phyloP scores from a whole-genome alignment of 768 basidiomycete genomes.

The Leucogyrophana mollusca region DNA sequence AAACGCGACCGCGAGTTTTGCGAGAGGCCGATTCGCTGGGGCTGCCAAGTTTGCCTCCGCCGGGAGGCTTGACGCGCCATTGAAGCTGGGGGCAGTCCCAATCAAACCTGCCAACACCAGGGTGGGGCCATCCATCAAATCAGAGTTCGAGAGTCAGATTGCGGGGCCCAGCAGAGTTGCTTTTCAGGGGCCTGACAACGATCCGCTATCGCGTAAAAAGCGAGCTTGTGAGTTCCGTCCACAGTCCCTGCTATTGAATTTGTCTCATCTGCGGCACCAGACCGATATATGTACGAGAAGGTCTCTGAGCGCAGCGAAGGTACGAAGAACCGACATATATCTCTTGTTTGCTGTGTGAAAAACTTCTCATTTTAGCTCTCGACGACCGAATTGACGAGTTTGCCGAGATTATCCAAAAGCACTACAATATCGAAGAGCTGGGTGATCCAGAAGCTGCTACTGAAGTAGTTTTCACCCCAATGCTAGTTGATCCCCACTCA shows the following conservation, averaged over 20 bases:
- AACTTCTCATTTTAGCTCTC: slow-evolving; percentile 48
- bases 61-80: slow-evolving; percentile 9
- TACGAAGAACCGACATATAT: slow-evolving; percentile 25
- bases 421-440: slow-evolving; percentile 72
- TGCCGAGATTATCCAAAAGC: slow-evolving; percentile 65
- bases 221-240: slow-evolving; percentile 54
- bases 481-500: neutral
- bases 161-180: slow-evolving; percentile 27
- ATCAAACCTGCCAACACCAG: too few relatives aligned
- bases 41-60: neutral
- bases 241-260: neutral
- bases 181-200: slow-evolving; percentile 29
- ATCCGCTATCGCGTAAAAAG: slow-evolving; percentile 33
- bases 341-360: neutral
- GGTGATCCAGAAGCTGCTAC: slow-evolving; percentile 69
- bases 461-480: slow-evolving; percentile 37
- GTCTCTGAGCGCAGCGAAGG: slow-evolving; percentile 81
- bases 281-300: slow-evolving; percentile 96
- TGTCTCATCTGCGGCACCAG: slow-evolving; percentile 32
- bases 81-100: slow-evolving; percentile 13
- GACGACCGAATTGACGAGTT: slow-evolving; percentile 89
- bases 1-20: slow-evolving; percentile 6
- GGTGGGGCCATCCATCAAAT: neutral
- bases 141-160: slow-evolving; percentile 4
- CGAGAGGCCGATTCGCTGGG: slow-evolving; percentile 7